Base-by-base conservation (phyloP, 495 filamentous ascomycete genomes). In the Filosporella fistucella region DNA sequence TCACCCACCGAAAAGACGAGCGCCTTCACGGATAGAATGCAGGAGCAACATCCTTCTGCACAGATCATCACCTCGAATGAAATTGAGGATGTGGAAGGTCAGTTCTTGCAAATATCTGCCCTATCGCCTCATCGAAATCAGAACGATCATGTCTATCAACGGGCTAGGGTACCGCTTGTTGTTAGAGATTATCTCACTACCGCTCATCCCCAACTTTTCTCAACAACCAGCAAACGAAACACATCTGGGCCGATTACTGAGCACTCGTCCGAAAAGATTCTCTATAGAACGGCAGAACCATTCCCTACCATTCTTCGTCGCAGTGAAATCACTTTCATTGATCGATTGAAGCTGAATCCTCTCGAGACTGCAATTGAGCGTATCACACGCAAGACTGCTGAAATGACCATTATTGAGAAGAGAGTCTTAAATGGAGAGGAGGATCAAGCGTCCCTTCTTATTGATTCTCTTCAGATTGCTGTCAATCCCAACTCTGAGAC, bases 241-340 rank as follows among this genome's bases (percentile, higher is more conserved):
- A 81, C 80, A 13, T 72, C 65, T 38, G 81, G 85, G 37, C 74
- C 78, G 2, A 77, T 84, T 21, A 67, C 78, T 20, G 78, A 81
- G 47, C 85, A 90, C 60, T 88, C 75, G 59, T 84, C 88, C 0
- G 89, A 97, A 66, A 96, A 96, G 69, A 78, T 81, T 0, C 68
- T 97, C 1, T 96, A 89, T 63, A 86, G 78, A 3, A 90, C 89
- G 7, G 82, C 82, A 0, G 90, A 96, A 53, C 56, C 84, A 0
- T 97, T 98, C 68, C 94, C 93, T 6, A 96, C 89, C 8, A 93
- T 98, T 32, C 71, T 96, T 20, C 79, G 89, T 28, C 77, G 90
- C 35, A 94, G 88, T 58, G 93, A 97, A 66, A 83, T 98, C 45
- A 63, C 94, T 10, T 63, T 74, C 3, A 71, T 77, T n/a, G 47